phyloP scores from a whole-genome alignment of 2,329 filamentous ascomycete genomes.

The Botrytis byssoidea region DNA sequence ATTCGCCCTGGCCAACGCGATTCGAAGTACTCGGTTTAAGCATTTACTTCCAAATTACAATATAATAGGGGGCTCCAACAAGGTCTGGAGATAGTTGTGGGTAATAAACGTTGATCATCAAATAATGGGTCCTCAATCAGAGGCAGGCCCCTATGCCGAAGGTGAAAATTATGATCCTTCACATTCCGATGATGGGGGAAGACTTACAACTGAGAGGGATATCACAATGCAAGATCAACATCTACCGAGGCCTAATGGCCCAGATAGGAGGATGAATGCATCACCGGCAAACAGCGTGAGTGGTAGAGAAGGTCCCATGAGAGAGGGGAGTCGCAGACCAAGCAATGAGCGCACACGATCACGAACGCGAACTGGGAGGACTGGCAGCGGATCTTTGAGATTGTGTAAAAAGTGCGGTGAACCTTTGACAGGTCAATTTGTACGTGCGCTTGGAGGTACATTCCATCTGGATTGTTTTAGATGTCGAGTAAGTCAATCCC shows the following conservation, averaged over 20 bases:
- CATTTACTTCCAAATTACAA: constrained; percentile 1
- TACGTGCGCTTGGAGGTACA: constrained; percentile 87
- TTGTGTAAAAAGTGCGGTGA: constrained; percentile 86
- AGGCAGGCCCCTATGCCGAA: constrained; percentile 40
- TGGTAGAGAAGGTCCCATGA: constrained; percentile 32
- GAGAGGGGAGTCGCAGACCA: constrained; percentile 25
- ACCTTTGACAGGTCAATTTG: constrained; percentile 89
- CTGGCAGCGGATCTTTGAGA: constrained; percentile 59
- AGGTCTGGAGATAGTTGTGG: constrained; percentile 21
- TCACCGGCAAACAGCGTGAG: constrained; percentile 35
- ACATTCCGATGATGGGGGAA: constrained; percentile 27
- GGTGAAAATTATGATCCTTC: constrained; percentile 30
- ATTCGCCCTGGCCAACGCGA: constrained; percentile 30
- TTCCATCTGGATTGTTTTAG: constrained; percentile 98
- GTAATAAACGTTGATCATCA: constrained; percentile 21
- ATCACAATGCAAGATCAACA: constrained; percentile 26
- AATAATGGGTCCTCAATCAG: constrained; percentile 41
- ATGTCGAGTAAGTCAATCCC: constrained; percentile 65
- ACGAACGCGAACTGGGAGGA: constrained; percentile 52
- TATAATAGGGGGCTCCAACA: constrained; percentile 25
- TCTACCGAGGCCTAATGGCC: constrained; percentile 34
- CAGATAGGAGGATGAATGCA: constrained; percentile 34
- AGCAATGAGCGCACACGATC: constrained; percentile 60
- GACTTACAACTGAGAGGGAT: constrained; percentile 33
- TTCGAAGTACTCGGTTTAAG: constrained; percentile 20